Conservation (phyloP, 495 filamentous ascomycete species). For the Bryoglossum gracile region DNA sequence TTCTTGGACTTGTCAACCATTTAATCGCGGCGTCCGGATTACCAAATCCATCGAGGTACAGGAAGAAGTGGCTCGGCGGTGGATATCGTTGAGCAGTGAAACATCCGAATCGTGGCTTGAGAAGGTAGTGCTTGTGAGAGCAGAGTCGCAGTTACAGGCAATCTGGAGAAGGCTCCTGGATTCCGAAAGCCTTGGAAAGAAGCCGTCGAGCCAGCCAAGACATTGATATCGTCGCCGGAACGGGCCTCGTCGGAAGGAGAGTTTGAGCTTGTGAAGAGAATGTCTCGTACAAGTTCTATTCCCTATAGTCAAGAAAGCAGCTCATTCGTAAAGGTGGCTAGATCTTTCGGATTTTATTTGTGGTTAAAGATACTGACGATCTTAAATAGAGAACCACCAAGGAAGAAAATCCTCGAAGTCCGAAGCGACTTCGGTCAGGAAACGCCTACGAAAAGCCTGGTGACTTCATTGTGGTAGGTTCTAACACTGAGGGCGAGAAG, state of each 20-base stretch:
- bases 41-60: neutral
- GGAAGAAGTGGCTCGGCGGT: neutral
- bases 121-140: neutral
- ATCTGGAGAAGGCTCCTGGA: neutral
- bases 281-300: neutral
- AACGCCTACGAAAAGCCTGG: neutral
- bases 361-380: neutral
- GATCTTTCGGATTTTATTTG: neutral
- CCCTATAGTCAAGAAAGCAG: neutral
- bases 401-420: neutral
- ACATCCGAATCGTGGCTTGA: neutral
- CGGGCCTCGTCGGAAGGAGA: neutral
- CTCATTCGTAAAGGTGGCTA: neutral
- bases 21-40: neutral
- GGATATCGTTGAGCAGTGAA: neutral
- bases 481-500: neutral
- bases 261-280: neutral
- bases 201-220: neutral
- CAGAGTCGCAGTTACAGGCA: neutral
- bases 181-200: neutral
- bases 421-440: neutral
- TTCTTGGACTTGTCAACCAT: neutral
- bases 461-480: neutral
- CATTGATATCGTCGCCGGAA: neutral
- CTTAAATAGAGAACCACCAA: neutral